Evolutionary conservation across 2,329 filamentous ascomycete genomes (phyloP).

Genomic region (Botrytis porri): DNA sequence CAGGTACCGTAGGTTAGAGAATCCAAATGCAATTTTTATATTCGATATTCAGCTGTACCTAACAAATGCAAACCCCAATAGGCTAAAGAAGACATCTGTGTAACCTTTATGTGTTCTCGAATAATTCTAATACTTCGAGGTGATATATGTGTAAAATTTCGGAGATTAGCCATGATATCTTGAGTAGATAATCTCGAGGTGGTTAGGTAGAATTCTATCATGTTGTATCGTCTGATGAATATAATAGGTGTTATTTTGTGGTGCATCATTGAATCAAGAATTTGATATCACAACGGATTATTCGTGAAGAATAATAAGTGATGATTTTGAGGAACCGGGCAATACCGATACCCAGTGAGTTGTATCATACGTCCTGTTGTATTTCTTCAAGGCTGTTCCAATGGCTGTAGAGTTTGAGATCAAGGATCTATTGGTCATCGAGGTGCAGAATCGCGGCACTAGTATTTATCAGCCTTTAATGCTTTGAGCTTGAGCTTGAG

Average conservation of each 20-base stretch:
- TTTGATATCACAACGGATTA: neutral
- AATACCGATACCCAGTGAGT: neutral
- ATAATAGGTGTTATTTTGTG: neutral
- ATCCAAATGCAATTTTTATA: neutral
- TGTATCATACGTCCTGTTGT: constrained; percentile 1
- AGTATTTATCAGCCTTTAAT: neutral
- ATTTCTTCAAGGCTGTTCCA: neutral
- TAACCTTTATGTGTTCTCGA: neutral
- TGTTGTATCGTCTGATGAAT: constrained; percentile 5
- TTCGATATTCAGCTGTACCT: neutral
- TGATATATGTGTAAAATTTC: neutral
- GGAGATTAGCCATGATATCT: neutral
- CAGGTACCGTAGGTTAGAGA: neutral
- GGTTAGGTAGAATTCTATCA: neutral
- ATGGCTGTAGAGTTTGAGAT: neutral
- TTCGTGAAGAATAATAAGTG: neutral
- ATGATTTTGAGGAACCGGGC: neutral
- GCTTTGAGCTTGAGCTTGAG: neutral
- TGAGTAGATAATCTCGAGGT: neutral
- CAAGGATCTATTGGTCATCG: neutral
- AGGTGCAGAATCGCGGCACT: neutral
- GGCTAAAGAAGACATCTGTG: neutral
- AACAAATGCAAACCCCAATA: neutral
- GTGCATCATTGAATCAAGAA: neutral
- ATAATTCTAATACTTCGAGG: neutral